Base-by-base conservation (phyloP, 768 basidiomycete species). In the Boletus patriciae region DNA sequence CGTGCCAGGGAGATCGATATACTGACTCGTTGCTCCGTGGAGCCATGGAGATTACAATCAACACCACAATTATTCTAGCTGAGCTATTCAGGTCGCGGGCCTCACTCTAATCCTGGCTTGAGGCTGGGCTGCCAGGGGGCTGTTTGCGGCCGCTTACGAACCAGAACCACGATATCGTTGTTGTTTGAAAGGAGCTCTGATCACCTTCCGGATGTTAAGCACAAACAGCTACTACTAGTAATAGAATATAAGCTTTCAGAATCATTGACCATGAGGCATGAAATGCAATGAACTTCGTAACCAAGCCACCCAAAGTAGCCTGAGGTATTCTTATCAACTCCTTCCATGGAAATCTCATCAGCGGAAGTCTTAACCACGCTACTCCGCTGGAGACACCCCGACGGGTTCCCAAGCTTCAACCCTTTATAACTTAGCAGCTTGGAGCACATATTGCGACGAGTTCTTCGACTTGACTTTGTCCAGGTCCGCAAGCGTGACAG, bases 401-500 rank as follows among this genome's bases (percentile, higher is more conserved):
- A 31, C 2, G 31, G 31, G 11, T 11, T n/a, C n/a, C n/a, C n/a
- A n/a, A n/a, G n/a, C 5, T 2, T 31, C 31, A 31, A 31, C 31
- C 21, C 19, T 34, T 37, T 61, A 82, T n/a, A 82, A 63, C 62
- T 67, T 77, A 0, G 81, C 79, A 2, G 67, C 65, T 59, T 61
- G 63, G 34, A 80, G 65, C 15, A 82, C 66, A 46, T 68, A 76
- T 50, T 68, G 62, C 16, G 87, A 89, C 34, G 77, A 75, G 41
- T 81, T 77, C 74, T 77, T 84, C 34, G 89, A 85, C 74, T 87
- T 91, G 60, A 90, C 89, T 73, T 85, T 90, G 66, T 88, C 78
- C 4, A 93, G 78, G 58, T 93, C 90, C 0, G 71, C 73, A 63
- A 76, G 73, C 4, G 86, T 86, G 31, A 92, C 70, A 0, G 81